Evolutionary conservation across 257 asterid species (phyloP).

Genomic region (Ocimum tenuiflorum): DNA sequence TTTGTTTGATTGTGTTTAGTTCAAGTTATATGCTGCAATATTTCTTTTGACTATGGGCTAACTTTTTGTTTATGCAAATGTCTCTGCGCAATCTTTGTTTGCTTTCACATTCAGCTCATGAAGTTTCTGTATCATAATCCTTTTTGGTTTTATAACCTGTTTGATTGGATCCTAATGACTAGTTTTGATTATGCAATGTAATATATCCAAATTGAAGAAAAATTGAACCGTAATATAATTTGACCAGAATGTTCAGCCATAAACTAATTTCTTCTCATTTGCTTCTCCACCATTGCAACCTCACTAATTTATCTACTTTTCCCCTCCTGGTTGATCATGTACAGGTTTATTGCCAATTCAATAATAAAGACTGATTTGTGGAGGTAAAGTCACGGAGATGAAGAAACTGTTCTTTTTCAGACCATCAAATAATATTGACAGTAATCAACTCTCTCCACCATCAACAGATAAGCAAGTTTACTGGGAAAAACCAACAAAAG

Average conservation of each 20-base stretch:
- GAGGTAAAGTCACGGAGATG: constrained; percentile 48
- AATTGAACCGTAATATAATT: constrained; percentile 2
- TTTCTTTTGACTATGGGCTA: too few species aligned
- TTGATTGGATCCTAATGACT: constrained; percentile 4
- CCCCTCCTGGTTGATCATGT: background rate
- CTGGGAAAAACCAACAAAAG: constrained; percentile 49
- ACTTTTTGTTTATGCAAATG: background rate
- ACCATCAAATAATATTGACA: constrained; percentile 41
- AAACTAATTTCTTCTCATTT: constrained; percentile 7
- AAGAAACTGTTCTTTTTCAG: constrained; percentile 86
- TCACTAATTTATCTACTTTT: background rate
- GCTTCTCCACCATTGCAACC: constrained; percentile 7
- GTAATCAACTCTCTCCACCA: constrained; percentile 48
- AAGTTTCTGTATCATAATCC: background rate
- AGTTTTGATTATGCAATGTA: background rate
- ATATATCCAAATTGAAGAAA: background rate
- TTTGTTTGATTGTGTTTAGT: constrained; percentile 2
- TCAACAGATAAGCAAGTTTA: constrained; percentile 54
- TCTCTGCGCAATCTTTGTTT: background rate
- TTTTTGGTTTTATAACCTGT: background rate
- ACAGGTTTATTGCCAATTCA: constrained; percentile 18
- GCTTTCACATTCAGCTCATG: background rate
- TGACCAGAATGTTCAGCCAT: background rate
- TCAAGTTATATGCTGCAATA: too few species aligned
- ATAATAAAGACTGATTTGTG: constrained; percentile 25